Conservation (phyloP, 495 filamentous ascomycete species). For the Aspergillus sclerotiicarbonarius region DNA sequence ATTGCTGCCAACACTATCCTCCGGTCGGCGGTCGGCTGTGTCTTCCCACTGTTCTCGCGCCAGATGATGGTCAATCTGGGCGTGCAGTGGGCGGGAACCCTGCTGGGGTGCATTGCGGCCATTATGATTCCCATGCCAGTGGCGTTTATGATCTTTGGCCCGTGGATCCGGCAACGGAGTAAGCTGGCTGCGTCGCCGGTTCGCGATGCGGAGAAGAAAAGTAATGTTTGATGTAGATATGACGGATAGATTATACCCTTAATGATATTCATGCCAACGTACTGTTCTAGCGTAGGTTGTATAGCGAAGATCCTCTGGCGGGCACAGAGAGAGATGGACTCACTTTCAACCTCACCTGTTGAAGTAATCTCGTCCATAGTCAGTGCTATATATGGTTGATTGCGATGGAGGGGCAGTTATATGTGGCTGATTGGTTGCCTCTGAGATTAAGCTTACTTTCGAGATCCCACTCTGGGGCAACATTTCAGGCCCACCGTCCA, state of each 20-base stretch:
- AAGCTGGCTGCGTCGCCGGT: slow-evolving; percentile 25
- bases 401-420: too few relatives aligned
- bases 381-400: too few relatives aligned
- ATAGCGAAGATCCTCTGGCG: too few relatives aligned
- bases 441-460: too few relatives aligned
- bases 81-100: slow-evolving; percentile 73
- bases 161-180: slow-evolving; percentile 32
- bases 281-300: too few relatives aligned
- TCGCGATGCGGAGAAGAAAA: slow-evolving; percentile 4
- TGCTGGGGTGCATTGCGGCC: slow-evolving; percentile 72
- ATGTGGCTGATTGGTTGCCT: too few relatives aligned
- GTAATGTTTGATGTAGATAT: background rate
- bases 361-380: too few relatives aligned
- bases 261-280: background rate
- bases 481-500: too few relatives aligned
- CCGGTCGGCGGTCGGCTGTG: slow-evolving; percentile 71
- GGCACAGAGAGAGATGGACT: too few relatives aligned
- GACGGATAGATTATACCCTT: background rate
- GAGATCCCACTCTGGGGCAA: too few relatives aligned
- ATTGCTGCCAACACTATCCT: slow-evolving; percentile 90
- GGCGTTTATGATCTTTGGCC: slow-evolving; percentile 34
- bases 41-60: slow-evolving; percentile 77
- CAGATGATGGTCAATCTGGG: slow-evolving; percentile 82
- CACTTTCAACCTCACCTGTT: too few relatives aligned
- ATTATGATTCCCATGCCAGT: slow-evolving; percentile 71